Conservation (phyloP, 345 rosid species). For the Salix arbutifolia region DNA sequence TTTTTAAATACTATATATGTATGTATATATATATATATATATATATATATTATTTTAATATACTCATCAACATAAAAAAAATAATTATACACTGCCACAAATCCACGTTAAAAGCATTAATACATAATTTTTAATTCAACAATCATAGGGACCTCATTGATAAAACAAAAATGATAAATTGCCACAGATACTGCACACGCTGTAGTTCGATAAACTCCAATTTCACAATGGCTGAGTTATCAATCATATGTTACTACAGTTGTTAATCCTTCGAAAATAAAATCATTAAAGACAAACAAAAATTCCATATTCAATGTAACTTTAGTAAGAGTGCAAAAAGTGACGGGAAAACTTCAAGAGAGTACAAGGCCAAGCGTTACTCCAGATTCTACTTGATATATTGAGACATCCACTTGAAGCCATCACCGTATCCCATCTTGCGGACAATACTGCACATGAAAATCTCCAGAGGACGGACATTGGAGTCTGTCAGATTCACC, state of each 20-base stretch:
- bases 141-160: background rate
- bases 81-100: no score
- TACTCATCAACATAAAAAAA: no score
- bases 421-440: slow-evolving; percentile 64
- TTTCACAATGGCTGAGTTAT: slow-evolving; percentile 2
- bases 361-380: slow-evolving; percentile 10
- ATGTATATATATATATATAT: no score
- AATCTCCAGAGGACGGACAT: slow-evolving; percentile 47
- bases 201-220: slow-evolving; percentile 9
- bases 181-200: background rate
- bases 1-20: no score
- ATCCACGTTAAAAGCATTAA: no score
- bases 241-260: slow-evolving; percentile 2
- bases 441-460: slow-evolving; percentile 65
- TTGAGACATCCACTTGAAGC: slow-evolving; percentile 66
- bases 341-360: slow-evolving; percentile 1
- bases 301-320: slow-evolving; percentile 18
- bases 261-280: slow-evolving; percentile 7
- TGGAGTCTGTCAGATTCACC: slow-evolving; percentile 39
- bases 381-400: slow-evolving; percentile 47
- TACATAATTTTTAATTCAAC: background rate
- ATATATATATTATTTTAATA: no score
- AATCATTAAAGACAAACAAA: slow-evolving; percentile 11
- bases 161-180: background rate
- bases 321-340: slow-evolving; percentile 16